phyloP scores from a whole-genome alignment of 345 rosid species.

The Moringa oleifera region DNA sequence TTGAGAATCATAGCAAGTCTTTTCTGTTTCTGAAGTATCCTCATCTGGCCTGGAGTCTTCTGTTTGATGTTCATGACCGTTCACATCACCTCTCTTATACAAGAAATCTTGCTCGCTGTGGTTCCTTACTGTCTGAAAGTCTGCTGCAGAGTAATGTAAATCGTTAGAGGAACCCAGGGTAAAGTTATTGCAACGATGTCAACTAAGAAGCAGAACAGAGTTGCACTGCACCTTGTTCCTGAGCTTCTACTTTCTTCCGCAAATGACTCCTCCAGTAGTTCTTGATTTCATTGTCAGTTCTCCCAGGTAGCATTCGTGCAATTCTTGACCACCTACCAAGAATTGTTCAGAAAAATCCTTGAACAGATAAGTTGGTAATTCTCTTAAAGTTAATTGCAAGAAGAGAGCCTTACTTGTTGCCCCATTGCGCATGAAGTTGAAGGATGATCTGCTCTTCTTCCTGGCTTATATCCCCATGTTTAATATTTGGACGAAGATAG shows the following conservation, averaged over 20 bases:
- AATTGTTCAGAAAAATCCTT: background rate
- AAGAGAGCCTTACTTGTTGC: constrained; percentile 54
- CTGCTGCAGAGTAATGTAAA: constrained; percentile 7
- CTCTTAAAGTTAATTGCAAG: background rate
- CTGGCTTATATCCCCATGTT: constrained; percentile 45
- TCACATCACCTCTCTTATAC: background rate
- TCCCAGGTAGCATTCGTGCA: constrained; percentile 63
- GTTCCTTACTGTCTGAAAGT: constrained; percentile 8
- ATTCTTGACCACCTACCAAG: constrained; percentile 54
- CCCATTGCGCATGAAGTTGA: constrained; percentile 57
- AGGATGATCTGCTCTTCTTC: constrained; percentile 56
- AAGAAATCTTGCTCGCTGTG: constrained; percentile 14
- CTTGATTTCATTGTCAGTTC: constrained; percentile 73
- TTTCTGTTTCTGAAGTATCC: constrained; percentile 12
- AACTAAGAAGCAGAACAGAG: background rate
- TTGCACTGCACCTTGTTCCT: constrained; percentile 30
- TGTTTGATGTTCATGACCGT: background rate
- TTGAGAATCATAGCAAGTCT: constrained; percentile 5
- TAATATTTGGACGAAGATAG: constrained; percentile 54
- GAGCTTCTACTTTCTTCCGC: constrained; percentile 39
- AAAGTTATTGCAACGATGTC: background rate
- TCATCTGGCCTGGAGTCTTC: constrained; percentile 10
- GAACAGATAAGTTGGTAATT: background rate
- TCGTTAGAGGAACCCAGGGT: background rate
- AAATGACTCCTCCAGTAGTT: constrained; percentile 68